A percentile compares a stretch with the other conserved stretches of the same genome.
These are phyloP conservation scores for Wakefieldia striispora DNA, from an alignment of 768 basidiomycete genomes.

Conservation along the genomic window DNA sequence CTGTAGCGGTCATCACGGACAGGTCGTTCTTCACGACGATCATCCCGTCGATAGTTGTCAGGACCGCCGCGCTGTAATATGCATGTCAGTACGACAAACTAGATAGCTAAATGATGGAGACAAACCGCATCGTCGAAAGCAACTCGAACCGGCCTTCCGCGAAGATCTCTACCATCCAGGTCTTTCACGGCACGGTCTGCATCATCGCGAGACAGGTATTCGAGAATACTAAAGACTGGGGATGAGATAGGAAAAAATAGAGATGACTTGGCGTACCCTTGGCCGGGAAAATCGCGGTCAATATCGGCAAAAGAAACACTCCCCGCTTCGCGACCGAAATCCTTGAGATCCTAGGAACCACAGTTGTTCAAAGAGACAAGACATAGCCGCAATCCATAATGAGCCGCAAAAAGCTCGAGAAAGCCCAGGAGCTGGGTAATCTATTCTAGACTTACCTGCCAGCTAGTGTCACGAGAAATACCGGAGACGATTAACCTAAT, in stretches of 20 bases:
- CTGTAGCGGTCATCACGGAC: slow-evolving; percentile 56
- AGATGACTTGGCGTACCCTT: slow-evolving; percentile 62
- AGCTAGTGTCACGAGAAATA: slow-evolving; percentile 92
- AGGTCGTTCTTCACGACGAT: slow-evolving; percentile 58
- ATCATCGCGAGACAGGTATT: slow-evolving; percentile 85
- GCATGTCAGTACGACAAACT: neutral
- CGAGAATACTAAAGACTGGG: slow-evolving; percentile 64
- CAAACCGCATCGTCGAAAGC: slow-evolving; percentile 60
- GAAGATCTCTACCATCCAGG: slow-evolving; percentile 83
- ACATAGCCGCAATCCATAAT: slow-evolving; percentile 7
- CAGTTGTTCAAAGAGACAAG: slow-evolving; percentile 25
- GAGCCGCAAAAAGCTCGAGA: slow-evolving; percentile 22
- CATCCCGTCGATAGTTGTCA: slow-evolving; percentile 77
- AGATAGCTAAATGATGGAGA: slow-evolving; percentile 9
- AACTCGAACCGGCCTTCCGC: slow-evolving; percentile 78
- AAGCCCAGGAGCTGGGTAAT: slow-evolving; percentile 2
- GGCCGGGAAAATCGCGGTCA: slow-evolving; percentile 79
- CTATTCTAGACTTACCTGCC: slow-evolving; percentile 79
- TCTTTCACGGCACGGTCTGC: slow-evolving; percentile 92
- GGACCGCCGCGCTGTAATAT: slow-evolving; percentile 55
- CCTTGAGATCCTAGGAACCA: slow-evolving; percentile 85
- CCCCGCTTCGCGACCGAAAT: slow-evolving; percentile 93
- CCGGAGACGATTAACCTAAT: slow-evolving; percentile 84
- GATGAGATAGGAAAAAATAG: slow-evolving; percentile 1
- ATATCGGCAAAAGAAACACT: slow-evolving; percentile 94